A percentile compares a stretch with the other conserved stretches of the same genome.
Conservation (phyloP, 768 basidiomycete species). For the Rossbeevera mucosa region DNA sequence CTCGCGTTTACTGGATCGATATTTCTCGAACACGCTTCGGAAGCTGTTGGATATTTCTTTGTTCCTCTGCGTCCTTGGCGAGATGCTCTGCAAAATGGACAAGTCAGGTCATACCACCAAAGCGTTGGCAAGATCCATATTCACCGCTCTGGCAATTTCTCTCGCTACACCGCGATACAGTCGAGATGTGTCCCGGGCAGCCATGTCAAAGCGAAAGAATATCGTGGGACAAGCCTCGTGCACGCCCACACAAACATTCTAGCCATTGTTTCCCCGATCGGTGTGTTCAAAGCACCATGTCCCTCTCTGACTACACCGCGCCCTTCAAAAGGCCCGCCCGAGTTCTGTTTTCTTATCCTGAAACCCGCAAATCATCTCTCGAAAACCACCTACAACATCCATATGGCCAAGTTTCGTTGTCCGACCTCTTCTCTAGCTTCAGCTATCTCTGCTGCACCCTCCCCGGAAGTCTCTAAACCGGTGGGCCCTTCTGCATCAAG, state of each 20-base stretch:
- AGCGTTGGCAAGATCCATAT: background rate
- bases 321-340: constrained; percentile 17
- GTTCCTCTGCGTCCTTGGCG: constrained; percentile 36
- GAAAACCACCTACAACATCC: background rate
- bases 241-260: constrained; percentile 3
- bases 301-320: background rate
- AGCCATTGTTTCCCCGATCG: constrained; percentile 21
- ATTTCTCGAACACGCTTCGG: constrained; percentile 49
- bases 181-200: constrained; percentile 10
- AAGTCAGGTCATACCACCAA: background rate
- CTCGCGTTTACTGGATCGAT: constrained; percentile 14
- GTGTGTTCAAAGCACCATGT: constrained; percentile 15
- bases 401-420: constrained; percentile 17
- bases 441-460: background rate
- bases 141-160: constrained; percentile 29
- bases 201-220: constrained; percentile 24
- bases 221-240: constrained; percentile 12
- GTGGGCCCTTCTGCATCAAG: constrained; percentile 6
- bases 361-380: background rate
- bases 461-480: constrained; percentile 1
- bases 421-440: constrained; percentile 18
- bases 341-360: background rate
- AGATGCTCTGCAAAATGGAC: constrained; percentile 32
- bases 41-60: constrained; percentile 45
- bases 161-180: constrained; percentile 30